Evolutionary conservation across 2,329 filamentous ascomycete genomes (phyloP), one percentile per base, ranked within the genome.

Genomic region (Dothiorella sarmentorum): DNA sequence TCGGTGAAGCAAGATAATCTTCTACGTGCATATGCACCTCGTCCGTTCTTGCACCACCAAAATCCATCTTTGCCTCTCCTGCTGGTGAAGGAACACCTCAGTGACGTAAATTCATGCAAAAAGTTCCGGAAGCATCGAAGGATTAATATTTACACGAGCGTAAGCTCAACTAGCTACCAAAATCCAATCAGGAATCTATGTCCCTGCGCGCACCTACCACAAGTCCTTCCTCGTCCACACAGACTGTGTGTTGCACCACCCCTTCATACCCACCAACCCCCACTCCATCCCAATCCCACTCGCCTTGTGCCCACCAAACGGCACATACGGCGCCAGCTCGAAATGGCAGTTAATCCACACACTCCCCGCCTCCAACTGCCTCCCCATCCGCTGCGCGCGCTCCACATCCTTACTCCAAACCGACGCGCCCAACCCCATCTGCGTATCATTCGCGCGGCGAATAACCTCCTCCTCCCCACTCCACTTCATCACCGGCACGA

Each of bases 401-500:
- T 66, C 70, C 18, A 78, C 33, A 62, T 83, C 78, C 49, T 72
- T 75, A 53, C 71, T 72, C 78, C 78, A 85, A 7, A 84, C 80
- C 38, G 77, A 82, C 26, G 78, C 79, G 33, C 78, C 82, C 1
- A 84, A 74, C 47, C 81, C 82, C n/a, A 74, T 74, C 56, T 76
- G 74, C 26, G 74, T 76, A 63, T 75, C 69, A 68, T 84, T 84
- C 33, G 74, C 64, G 68, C 75, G 69, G 67, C 74, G 47, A 73
- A 75, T 60, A 77, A 80, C 73, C 80, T 71, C 69, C 3, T 68
- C 69, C 61, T 89, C 85, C 27, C 81, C 76, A 0, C 74, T 73
- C 84, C 85, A 89, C 20, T 78, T 80, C 57, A 88, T 66, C 6
- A 88, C 71, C 0, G 86, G 85, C 0, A 88, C 76, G 31, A 89